Percentiles rank a stretch among this genome's conserved stretches.
Conservation (phyloP, 306 rosid genomes). For the Rubus parviflorus region DNA sequence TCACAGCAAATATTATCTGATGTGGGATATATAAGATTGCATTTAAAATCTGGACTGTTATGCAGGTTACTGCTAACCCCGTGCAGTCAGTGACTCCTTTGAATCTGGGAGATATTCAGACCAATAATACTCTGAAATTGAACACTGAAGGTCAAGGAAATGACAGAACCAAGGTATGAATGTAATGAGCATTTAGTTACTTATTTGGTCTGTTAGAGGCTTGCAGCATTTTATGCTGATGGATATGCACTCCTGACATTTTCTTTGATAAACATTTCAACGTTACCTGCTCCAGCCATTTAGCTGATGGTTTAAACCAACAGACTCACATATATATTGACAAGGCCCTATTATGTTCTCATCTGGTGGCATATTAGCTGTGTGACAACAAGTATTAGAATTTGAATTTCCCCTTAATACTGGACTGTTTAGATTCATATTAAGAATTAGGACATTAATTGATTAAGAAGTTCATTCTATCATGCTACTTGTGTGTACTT, state of each 20-base stretch:
- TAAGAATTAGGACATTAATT: not conserved
- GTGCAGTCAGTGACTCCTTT: constrained; percentile 38
- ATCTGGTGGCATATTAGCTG: not conserved
- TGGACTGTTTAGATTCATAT: not conserved
- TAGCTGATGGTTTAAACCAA: not conserved
- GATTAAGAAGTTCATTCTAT: not conserved
- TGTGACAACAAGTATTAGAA: not conserved
- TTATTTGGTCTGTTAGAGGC: not conserved
- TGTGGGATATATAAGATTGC: constrained; percentile 2
- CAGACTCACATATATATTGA: not conserved
- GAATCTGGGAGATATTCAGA: constrained; percentile 39
- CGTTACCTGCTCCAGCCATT: not conserved
- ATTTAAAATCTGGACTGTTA: constrained; percentile 17
- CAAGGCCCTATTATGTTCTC: not conserved
- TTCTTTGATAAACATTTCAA: not conserved
- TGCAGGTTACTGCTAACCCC: constrained; percentile 53
- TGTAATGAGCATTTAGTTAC: constrained; percentile 2
- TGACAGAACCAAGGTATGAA: constrained; percentile 58
- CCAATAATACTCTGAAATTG: constrained; percentile 31
- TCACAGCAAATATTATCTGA: constrained; percentile 16
- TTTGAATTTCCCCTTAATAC: not conserved
- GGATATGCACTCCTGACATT: not conserved
- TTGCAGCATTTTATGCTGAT: not conserved
- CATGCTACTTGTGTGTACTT: not conserved
- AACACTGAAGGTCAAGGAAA: constrained; percentile 33